Conservation (phyloP, 139 green algal genomes). For the Chlorella vulgaris region DNA sequence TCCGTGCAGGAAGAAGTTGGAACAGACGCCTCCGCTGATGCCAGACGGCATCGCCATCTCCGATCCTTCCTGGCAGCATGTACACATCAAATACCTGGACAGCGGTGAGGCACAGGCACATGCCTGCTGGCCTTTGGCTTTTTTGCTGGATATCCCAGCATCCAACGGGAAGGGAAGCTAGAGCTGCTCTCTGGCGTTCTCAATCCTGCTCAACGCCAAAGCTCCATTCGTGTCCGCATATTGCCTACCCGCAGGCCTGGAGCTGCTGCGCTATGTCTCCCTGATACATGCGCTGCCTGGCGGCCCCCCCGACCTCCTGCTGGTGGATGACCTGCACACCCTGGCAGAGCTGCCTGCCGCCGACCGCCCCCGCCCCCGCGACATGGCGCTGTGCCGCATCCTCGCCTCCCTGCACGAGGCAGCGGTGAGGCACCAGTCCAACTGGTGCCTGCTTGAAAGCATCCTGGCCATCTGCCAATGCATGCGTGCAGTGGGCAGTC, state of each 20-base stretch:
- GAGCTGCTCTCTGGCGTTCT: no score
- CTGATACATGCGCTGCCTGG: neutral
- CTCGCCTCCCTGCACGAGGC: constrained; percentile 26
- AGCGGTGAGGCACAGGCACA: constrained; percentile 8
- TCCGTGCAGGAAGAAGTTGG: constrained; percentile 12
- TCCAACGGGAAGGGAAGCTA: no score
- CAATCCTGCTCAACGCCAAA: no score
- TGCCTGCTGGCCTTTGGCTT: neutral
- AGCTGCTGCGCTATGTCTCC: constrained; percentile 35
- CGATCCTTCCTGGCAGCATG: constrained; percentile 21
- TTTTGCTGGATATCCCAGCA: neutral
- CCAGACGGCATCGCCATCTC: constrained; percentile 10
- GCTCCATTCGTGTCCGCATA: neutral
- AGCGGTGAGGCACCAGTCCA: neutral
- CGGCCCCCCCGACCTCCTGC: neutral
- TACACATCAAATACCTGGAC: constrained; percentile 32
- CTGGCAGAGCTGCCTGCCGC: constrained; percentile 9
- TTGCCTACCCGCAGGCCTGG: neutral
- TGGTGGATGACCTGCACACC: neutral
- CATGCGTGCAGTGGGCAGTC: neutral
- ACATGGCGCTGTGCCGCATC: constrained; percentile 30
- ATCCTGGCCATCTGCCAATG: neutral
- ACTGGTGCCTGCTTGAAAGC: neutral
- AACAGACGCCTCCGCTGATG: constrained; percentile 25
- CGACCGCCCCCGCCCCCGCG: constrained; percentile 21